A percentile compares a stretch with the other conserved stretches of the same genome.
Conservation (phyloP, 495 filamentous ascomycete species). For the Rhypophila decipiens region DNA sequence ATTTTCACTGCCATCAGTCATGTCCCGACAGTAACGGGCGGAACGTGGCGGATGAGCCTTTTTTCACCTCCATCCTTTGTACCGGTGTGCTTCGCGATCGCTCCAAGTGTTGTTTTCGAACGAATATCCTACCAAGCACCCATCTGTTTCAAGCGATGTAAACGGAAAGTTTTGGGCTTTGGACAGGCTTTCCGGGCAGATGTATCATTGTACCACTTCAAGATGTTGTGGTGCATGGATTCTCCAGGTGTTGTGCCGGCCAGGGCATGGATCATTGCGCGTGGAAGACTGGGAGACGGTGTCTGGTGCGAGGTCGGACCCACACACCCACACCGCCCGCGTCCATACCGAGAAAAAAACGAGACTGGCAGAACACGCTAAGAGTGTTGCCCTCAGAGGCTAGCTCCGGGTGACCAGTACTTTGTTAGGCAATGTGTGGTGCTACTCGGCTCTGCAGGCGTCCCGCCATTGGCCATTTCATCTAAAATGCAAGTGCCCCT, state of each 20-base stretch:
- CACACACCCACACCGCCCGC: conserved; percentile 24
- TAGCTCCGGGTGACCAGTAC: conserved; percentile 38
- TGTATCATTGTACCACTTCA: no score
- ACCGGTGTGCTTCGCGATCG: neutral
- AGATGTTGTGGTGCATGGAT: conserved; percentile 17
- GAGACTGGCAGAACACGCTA: conserved; percentile 9
- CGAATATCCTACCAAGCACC: neutral
- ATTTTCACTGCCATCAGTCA: no score
- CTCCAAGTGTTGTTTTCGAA: neutral
- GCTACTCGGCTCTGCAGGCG: conserved; percentile 21
- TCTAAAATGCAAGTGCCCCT: conserved; percentile 36
- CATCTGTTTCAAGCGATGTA: conserved; percentile 16
- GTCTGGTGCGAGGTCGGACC: conserved; percentile 5
- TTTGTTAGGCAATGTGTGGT: conserved; percentile 35
- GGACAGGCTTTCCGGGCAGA: neutral
- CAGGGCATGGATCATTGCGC: conserved; percentile 10
- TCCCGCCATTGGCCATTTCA: conserved; percentile 42
- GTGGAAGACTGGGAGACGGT: no score
- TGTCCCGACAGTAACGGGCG: neutral
- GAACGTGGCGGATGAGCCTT: no score
- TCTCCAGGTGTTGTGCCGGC: conserved; percentile 18
- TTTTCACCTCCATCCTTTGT: no score
- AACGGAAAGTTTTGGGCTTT: neutral
- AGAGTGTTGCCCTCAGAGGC: conserved; percentile 24
- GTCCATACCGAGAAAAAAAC: conserved; percentile 16